Base-by-base conservation (phyloP, 2,329 filamentous ascomycete species). In the Trichoderma lentiforme region DNA sequence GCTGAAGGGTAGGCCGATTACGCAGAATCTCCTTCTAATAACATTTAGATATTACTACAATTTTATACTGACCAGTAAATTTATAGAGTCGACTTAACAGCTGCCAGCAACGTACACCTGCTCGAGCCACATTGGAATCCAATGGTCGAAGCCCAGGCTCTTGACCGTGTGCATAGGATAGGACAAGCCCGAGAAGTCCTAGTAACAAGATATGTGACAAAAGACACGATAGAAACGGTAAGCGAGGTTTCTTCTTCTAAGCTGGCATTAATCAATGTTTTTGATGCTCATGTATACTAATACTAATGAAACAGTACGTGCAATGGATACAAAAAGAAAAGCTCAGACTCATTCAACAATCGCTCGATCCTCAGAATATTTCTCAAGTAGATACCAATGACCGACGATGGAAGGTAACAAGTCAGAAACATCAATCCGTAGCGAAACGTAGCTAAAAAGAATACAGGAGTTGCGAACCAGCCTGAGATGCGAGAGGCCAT, bases 61-160 rank as follows among this genome's bases (percentile, higher is more conserved):
- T 28, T 56, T 15, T 2, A 6, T 28, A 9, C 21, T 56, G 4
- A 56, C 2, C 2, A 7, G 24, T 28, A 56, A 6, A 28, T 3
- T 2, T 3, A 8, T 30, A 58, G 56, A n/a, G 5, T 58, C 18
- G 28, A 58, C 4, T 21, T 58, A 18, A 58, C 28, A n/a, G 28
- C 18, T 30, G 56, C 80, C 9, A 77, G 75, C 21, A 72, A 74
- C 26, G 77, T 79, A 1, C 79, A 81, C 64, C 69, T 81, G 3
- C 39, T 81, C 1, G 79, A 81, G 66, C 80, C 79, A 1, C 77
- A 80, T 14, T 82, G 79, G 79, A 81, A 79, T 56, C 79, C 80
- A 4, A 80, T 79, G 78, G 73, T 69, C 1, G 80, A 82, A 63
- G 74, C 76, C 2, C 80, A 81, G 73, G 80, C 80, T 3, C 71